Conservation (phyloP, 352 stramenopile species). For the Phytophthora chlamydospora region DNA sequence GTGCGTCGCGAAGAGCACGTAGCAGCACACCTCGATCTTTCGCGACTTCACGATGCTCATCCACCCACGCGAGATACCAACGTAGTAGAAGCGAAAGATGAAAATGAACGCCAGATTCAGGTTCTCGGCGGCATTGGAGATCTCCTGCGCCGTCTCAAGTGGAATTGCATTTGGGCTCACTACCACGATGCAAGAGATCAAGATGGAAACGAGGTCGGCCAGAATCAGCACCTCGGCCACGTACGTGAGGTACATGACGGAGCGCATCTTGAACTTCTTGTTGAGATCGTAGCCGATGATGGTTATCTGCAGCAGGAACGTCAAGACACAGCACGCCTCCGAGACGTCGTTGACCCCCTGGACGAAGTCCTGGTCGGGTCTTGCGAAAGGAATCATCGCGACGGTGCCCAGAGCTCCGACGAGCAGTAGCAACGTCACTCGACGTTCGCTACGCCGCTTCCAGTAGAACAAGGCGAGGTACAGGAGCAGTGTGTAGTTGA, state of each 20-base stretch:
- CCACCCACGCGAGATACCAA: conserved; percentile 34
- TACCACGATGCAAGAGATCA: conserved; percentile 24
- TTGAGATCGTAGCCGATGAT: conserved; percentile 46
- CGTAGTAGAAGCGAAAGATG: conserved; percentile 50
- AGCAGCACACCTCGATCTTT: conserved; percentile 36
- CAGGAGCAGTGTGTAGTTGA: conserved; percentile 51
- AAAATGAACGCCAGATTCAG: conserved; percentile 33
- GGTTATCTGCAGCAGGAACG: conserved; percentile 52
- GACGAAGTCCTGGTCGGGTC: conserved; percentile 22
- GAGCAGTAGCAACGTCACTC: conserved; percentile 28
- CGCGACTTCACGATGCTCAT: conserved; percentile 24
- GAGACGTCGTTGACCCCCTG: conserved; percentile 43
- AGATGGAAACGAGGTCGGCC: conserved; percentile 13
- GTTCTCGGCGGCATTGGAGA: conserved; percentile 32
- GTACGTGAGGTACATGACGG: conserved; percentile 39
- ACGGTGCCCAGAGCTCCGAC: conserved; percentile 29
- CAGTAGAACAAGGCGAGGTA: conserved; percentile 46
- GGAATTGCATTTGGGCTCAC: conserved; percentile 3
- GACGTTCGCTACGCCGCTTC: conserved; percentile 18
- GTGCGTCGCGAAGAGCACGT: conserved; percentile 46
- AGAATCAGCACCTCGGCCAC: conserved; percentile 35
- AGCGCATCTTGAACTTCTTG: conserved; percentile 39
- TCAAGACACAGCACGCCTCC: conserved; percentile 38
- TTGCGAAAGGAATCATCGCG: conserved; percentile 35
- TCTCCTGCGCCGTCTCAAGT: background rate